Conservation (phyloP, 345 rosid species). For the Cardiospermum halicacabum region DNA sequence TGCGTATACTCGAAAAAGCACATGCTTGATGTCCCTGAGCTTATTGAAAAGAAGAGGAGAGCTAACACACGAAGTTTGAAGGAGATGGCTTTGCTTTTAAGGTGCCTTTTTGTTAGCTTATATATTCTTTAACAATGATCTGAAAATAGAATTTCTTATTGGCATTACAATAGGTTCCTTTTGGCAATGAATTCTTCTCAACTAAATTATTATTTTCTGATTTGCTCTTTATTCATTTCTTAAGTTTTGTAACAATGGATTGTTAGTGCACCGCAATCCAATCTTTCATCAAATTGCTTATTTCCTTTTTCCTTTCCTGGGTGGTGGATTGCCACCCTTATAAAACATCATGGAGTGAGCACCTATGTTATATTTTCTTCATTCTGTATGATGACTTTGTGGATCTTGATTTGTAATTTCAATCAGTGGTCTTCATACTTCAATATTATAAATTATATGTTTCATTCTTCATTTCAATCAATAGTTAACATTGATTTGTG, state of each 20-base stretch:
- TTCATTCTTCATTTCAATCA: not conserved
- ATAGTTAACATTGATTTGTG: not conserved
- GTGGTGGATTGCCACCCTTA: not conserved
- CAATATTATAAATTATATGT: constrained; percentile 3
- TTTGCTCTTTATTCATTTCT: not conserved
- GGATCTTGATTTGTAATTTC: not conserved
- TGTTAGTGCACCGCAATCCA: not conserved
- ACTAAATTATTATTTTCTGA: not conserved
- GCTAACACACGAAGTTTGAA: constrained; percentile 89
- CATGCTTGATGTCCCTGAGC: constrained; percentile 89
- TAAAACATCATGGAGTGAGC: not conserved
- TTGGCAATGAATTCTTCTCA: not conserved
- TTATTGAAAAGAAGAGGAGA: constrained; percentile 76
- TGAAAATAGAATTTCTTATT: not conserved
- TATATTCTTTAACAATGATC: not conserved
- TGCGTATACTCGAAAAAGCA: constrained; percentile 97
- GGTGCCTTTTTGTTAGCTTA: constrained; percentile 36
- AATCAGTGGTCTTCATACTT: not conserved
- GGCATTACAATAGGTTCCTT: not conserved
- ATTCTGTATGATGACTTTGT: not conserved
- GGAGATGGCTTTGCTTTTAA: constrained; percentile 89
- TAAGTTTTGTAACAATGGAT: not conserved
- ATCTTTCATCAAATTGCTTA: not conserved
- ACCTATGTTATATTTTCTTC: not conserved
- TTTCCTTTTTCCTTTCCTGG: not conserved